Evolutionary conservation across 108 stramenopile genomes (phyloP), one percentile per base, ranked within the genome.

Genomic region (Cyclotella sp.): DNA sequence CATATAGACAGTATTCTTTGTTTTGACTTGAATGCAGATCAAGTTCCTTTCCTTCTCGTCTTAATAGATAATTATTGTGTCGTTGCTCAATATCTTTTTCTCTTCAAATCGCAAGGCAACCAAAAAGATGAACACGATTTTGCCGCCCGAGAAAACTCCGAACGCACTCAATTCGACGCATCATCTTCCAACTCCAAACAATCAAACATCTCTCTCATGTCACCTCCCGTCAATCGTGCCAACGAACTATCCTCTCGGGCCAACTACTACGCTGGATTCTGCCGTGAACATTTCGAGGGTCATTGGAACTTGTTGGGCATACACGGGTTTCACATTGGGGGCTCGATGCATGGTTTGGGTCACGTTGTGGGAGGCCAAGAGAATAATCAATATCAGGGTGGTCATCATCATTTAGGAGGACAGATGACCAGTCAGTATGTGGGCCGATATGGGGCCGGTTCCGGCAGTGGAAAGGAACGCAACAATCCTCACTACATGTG

Each of bases 81-180:
- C 9, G 22, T 65, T 12, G 9, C 64, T 26, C 44, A 45, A 22
- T n/a, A 22, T 65, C 15, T 40, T 11, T 14, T 40, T 15, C 39
- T 5, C 58, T 73, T 44, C 4, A 82, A 0, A 84, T 92, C 44
- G 82, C 82, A 40, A 58, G 94, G 91, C 15, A 95, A 95, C 68
- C 89, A 88, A 58, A 84, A 84, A 27, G 94, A 95, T 67, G 90
- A 91, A 58, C 63, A 53, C 22, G 89, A 92, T 53, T 95, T 95
- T 55, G 29, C 70, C 69, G 42, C 78, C 85, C 51, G 92, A 92
- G 34, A 52, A 68, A 68, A 30, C 3, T 14, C 15, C 15, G 18
- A 30, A 69, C 72, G 83, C 52, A 67, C 86, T 19, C 66, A 86
- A 64, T 51, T 66, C 60, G 59, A 85, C 61, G 59, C 76, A 24